phyloP scores from a whole-genome alignment of 164 flowering plant species.

The Chimonanthus salicifolius region DNA sequence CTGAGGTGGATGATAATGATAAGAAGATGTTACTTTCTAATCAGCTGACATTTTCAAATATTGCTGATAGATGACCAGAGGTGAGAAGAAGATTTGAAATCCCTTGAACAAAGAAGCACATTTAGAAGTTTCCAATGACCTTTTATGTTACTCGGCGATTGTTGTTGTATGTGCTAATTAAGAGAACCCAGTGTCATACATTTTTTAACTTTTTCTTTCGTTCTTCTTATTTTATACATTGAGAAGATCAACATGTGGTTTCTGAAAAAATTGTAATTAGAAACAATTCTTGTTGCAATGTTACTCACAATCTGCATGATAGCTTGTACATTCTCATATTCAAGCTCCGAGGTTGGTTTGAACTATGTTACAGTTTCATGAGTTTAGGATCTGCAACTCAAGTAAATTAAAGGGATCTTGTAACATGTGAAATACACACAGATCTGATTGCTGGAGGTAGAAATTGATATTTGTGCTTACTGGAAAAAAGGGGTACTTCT shows the following conservation, averaged over 20 bases:
- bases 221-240: background rate
- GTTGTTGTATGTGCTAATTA: background rate
- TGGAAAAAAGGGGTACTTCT: background rate
- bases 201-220: background rate
- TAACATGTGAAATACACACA: background rate
- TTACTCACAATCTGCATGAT: background rate
- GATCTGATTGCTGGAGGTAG: background rate
- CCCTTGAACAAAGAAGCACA: background rate
- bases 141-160: no score
- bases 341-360: background rate
- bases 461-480: background rate
- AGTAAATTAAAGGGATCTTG: background rate
- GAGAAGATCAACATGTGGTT: background rate
- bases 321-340: background rate
- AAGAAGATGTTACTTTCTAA: constrained; percentile 39
- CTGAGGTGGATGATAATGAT: constrained; percentile 42
- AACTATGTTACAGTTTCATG: background rate
- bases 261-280: background rate
- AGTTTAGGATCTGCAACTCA: background rate
- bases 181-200: background rate
- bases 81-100: background rate
- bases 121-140: background rate
- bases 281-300: background rate
- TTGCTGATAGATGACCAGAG: constrained; percentile 17
- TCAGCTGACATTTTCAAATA: constrained; percentile 37